Evolutionary conservation across 805 yeast species (phyloP).

Genomic region (Metschnikowia anglica): DNA sequence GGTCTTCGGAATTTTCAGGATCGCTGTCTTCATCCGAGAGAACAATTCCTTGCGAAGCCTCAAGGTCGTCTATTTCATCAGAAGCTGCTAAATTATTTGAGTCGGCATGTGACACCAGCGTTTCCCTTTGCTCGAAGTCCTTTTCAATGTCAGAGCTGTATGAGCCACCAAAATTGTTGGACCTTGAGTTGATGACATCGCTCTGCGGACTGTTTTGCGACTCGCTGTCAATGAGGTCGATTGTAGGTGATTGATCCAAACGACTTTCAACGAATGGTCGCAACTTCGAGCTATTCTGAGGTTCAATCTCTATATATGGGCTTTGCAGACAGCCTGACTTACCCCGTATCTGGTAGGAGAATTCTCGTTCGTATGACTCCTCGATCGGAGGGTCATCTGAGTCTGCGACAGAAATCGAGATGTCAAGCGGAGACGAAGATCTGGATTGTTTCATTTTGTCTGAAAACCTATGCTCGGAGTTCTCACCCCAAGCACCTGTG

Average conservation of each 20-base stretch:
- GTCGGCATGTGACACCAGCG: neutral
- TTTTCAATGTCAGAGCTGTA: neutral
- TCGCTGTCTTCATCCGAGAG: too few relatives aligned
- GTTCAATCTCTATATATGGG: neutral
- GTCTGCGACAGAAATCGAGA: neutral
- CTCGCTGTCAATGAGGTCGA: neutral
- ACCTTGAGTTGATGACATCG: neutral
- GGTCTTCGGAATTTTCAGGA: too few relatives aligned
- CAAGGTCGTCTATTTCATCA: neutral
- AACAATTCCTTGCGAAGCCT: too few relatives aligned
- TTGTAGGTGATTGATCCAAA: neutral
- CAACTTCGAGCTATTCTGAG: neutral
- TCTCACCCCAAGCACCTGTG: neutral
- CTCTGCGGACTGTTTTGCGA: neutral
- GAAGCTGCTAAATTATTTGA: neutral
- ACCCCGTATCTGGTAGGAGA: neutral
- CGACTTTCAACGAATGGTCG: neutral
- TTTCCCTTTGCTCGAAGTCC: neutral
- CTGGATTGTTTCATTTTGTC: neutral
- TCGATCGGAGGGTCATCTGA: constrained; percentile 7
- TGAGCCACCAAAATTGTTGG: neutral
- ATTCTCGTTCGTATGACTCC: constrained; percentile 6
- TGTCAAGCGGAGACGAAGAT: neutral
- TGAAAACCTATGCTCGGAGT: neutral
- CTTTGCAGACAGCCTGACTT: neutral